Base-by-base conservation (phyloP, 1,139 yeast species). In the Magnusiomyces tetraspermus region DNA sequence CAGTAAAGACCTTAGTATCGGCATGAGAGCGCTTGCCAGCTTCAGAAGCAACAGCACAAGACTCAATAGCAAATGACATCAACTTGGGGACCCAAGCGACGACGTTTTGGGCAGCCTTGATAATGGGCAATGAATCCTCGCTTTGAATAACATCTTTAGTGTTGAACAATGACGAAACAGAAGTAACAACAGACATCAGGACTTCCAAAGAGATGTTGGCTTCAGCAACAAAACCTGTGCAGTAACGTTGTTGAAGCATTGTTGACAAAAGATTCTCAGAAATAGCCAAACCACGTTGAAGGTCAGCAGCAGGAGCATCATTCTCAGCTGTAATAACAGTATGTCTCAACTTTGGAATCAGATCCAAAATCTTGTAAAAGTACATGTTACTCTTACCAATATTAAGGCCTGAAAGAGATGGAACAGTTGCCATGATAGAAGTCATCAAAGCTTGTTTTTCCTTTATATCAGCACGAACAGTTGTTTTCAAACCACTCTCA, bases 231-330 rank as follows among this genome's bases (percentile, higher is more conserved):
- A 51, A 33, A 33, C 48, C 48, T 22, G 50, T 31, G 30, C 11
- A 31, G 36, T 36, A 17, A 23, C 57, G 43, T 51, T 59, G 55
- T 46, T 72, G 10, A 75, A 73, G 40, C 78, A 75, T 60, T 78
- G 69, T 10, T 75, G 74, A 61, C 8, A 88, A 67, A 51, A 88
- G 67, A 64, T 87, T 84, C 61, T 92, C 97, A 8, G 81, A 73
- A n/a, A 83, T 82, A 1, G 92, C 88, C 60, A 88, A 71, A 44
- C 89, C 95, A 59, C 82, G 83, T 56, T 80, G 85, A 40, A 87
- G 77, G 64, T 86, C 95, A 1, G 78, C 73, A 23, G 76, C 76
- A 1, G 96, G 94, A 22, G 88, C 81, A 62, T 89, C 97, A 13
- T 79, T 85, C 19, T 82, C 79, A 37, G 75, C 73, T 4, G 63